Evolutionary conservation across 345 rosid genomes (phyloP).

Genomic region (Rhodomyrtus tomentosa): DNA sequence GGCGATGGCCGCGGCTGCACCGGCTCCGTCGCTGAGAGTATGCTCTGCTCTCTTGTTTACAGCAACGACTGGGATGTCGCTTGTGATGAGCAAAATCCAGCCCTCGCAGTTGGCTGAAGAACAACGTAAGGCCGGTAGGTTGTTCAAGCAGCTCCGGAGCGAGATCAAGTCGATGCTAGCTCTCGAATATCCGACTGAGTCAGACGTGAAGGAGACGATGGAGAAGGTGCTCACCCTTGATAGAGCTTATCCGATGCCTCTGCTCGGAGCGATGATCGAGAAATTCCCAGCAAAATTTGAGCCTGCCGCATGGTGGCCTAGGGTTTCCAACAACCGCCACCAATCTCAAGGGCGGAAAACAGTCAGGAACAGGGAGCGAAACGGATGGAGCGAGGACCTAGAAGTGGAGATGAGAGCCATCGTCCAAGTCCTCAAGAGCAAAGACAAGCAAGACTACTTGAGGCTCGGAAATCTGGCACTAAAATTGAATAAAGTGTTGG

Average conservation of each 20-base stretch:
- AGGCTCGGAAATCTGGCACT: conserved; percentile 24
- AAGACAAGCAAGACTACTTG: conserved; percentile 27
- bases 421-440: conserved; percentile 13
- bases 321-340: background rate
- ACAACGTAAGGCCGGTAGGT: conserved; percentile 16
- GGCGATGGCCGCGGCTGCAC: background rate
- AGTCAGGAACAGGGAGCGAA: background rate
- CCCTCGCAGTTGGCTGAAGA: conserved; percentile 35
- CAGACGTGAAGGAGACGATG: conserved; percentile 10
- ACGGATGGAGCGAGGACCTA: conserved; percentile 26
- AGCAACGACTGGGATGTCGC: conserved; percentile 19
- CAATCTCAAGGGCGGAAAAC: background rate
- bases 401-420: conserved; percentile 28
- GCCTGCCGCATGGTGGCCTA: conserved; percentile 28
- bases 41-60: conserved; percentile 12
- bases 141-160: conserved; percentile 15
- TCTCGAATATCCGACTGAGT: background rate
- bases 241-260: conserved; percentile 24
- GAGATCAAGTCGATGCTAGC: conserved; percentile 8
- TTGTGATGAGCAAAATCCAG: conserved; percentile 25
- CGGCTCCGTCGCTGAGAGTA: background rate
- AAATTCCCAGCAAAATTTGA: conserved; percentile 18
- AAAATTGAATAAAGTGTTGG: conserved; percentile 30
- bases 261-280: conserved; percentile 25
- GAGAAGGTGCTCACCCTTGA: conserved; percentile 21